Base-by-base conservation (phyloP, 345 rosid genomes). In the Citrus trifoliata region DNA sequence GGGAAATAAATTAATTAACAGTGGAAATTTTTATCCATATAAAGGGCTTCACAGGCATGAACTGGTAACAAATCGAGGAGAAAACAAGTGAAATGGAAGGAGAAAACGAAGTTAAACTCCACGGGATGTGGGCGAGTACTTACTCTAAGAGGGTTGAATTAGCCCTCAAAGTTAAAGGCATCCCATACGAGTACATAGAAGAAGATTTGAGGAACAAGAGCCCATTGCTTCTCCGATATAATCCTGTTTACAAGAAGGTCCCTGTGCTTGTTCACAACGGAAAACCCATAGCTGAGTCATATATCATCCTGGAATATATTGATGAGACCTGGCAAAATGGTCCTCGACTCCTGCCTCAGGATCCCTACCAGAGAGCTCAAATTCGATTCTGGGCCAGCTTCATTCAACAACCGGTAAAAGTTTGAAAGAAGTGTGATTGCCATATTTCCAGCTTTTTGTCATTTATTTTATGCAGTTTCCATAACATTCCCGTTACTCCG, bases 261-360 rank as follows among this genome's bases (percentile, higher is more conserved):
- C 88, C 91, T 10, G 79, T 87, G 60, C 83, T 86, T 9, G 85
- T 87, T 65, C 91, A 90, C 82, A 81, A 82, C 58, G 88, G 85
- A 55, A 87, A 87, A 73, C 85, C 88, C 8, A 64, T 85, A 22
- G 38, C 70, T 4, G 89, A 87, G 58, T 88, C 89, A 1, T 37
- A 56, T 38, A 67, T 83, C 35, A 88, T 86, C 81, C 56, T 83
- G 25, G 88, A 89, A 58, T 87, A 85, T 78, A 87, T 85, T 18
- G 87, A 89, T n/a, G 89, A 89, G 77, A 76, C 80, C 3, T 89
- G 89, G 88, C 73, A 70, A 60, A 69, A 63, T 16, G 46, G 76
- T 65, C 86, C 86, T 48, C 79, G 35, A 19, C 78, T 89, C 70
- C 74, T 86, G 60, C 89, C 92, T 0, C 53, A 63, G 6, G 90